Evolutionary conservation across 805 yeast genomes (phyloP).

Genomic region (Barnettozyma botsteinii): DNA sequence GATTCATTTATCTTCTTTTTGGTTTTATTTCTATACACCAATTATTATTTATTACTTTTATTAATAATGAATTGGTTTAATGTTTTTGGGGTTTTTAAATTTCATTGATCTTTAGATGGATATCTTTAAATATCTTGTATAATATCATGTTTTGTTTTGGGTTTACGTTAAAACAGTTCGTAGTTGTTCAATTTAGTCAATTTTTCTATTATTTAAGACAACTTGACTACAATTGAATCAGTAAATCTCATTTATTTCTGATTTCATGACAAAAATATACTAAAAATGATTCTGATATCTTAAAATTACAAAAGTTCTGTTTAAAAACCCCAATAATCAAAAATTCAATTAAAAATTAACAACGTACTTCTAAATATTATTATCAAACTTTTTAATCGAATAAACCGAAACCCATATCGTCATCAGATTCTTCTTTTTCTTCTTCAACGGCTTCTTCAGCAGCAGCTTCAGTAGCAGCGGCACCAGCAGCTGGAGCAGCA

Average conservation of each 20-base stretch:
- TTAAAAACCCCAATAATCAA: too few species aligned
- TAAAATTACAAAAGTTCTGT: too few species aligned
- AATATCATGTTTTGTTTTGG: conserved; percentile 7
- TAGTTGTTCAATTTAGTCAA: neutral
- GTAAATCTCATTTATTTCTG: too few species aligned
- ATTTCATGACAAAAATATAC: too few species aligned
- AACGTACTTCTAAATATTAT: neutral
- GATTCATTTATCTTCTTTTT: too few species aligned
- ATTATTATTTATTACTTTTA: too few species aligned
- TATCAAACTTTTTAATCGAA: conserved; percentile 54
- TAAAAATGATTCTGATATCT: too few species aligned
- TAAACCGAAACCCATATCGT: conserved; percentile 89
- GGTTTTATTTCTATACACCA: too few species aligned
- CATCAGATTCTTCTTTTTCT: conserved; percentile 64
- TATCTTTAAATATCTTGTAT: conserved; percentile 4
- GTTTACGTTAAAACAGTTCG: neutral
- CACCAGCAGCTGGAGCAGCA: conserved; percentile 43
- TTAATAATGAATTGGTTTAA: conserved; percentile 5
- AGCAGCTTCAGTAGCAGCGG: conserved; percentile 43
- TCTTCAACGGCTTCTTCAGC: conserved; percentile 58
- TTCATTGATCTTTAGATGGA: neutral
- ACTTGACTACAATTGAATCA: neutral
- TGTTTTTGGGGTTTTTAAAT: conserved; percentile 5
- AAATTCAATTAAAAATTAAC: conserved; percentile 1
- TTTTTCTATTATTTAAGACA: neutral